Base-by-base conservation (phyloP, 345 rosid species). In the Pistacia integerrima region DNA sequence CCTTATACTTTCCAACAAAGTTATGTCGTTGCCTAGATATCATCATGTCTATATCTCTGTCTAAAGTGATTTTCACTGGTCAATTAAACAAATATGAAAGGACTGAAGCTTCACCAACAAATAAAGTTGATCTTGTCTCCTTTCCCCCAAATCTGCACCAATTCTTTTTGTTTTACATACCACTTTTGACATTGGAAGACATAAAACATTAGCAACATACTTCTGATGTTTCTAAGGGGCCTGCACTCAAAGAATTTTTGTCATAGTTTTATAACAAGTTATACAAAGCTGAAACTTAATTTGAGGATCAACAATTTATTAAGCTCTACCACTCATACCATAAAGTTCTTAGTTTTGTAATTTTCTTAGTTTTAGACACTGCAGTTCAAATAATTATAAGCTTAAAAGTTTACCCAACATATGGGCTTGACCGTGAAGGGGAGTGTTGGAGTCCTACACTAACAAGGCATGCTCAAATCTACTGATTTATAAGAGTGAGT, bases 71-170 rank as follows among this genome's bases (percentile, higher is more conserved):
- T 85, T 93, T 96, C 76, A 96, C 99, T 0, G 98, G 92, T 52
- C 86, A 87, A 83, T 91, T 92, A 87, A 93, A 81, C 49, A 90
- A 83, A 84, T 90, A 93, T 72, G 96, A 85, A 67, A 98, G 97
- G 65, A 95, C 92, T 77, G 89, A 83, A 79, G 97, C 98, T 7
- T 87, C 97, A 60, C 97, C 97, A 75, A 92, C 94, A 81, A 92
- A 14, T 75, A 85, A 86, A 64, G 90, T 94, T 25, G 97, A 90
- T 84, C 93, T 87, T 28, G 99, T 93, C 88, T 96, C 99, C 87
- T 96, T 96, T 71, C 99, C 98, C 70, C 99, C 99, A 88, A 96
- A 96, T 33, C 97, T 98, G 73, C 99, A 59, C 97, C 99, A 74
- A 95, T 80, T 82, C 98, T 78, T 87, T 93, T 95, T 46, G 92